Evolutionary conservation across 495 filamentous ascomycete genomes (phyloP), one percentile per base, ranked within the genome.

Genomic region (Apodospora peruviana): DNA sequence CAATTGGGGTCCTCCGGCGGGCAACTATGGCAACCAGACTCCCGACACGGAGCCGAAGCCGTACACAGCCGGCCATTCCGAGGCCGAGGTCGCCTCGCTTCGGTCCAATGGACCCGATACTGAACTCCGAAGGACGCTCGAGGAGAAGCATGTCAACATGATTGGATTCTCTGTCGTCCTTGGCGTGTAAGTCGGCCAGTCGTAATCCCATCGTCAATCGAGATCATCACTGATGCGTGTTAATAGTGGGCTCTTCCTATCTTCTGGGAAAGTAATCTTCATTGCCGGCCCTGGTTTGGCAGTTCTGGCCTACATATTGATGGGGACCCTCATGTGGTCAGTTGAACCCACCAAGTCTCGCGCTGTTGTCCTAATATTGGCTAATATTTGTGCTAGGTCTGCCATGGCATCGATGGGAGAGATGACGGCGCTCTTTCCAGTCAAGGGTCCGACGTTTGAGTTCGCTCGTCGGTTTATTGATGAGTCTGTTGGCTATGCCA

Each of bases 381-480:
- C 1, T 3, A 4, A 41, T 18, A 18, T 9, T 21, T 19, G 2
- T 17, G 1, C 12, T 22, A 53, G 51, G 52, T 71, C 73, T 12
- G 62, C 73, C 14, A 57, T 68, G 20, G 66, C 62, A 10, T 61
- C 55, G 24, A 53, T 74, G 27, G 71, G 65, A 24, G 71, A 74
- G 51, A 70, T 70, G 65, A 70, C 69, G 5, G 69, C 69, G 0
- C 50, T 72, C 10, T 67, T 71, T 37, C 71, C 69, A 1, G 67
- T 74, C 36, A 69, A 64, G 40, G 69, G 69, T 4, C 62, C 69
- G 3, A 58, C 67, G 1, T 65, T 70, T 50, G 69, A 72, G 42
- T 72, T 72, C 53, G 50, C 62, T 5, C 52, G 67, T 8, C 53
- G 69, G 2, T 72, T 69, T 52, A 47, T 74, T 12, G 71, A 74